Evolutionary conservation across 2,329 filamentous ascomycete species (phyloP).

Genomic region (Alternaria brassicicola): DNA sequence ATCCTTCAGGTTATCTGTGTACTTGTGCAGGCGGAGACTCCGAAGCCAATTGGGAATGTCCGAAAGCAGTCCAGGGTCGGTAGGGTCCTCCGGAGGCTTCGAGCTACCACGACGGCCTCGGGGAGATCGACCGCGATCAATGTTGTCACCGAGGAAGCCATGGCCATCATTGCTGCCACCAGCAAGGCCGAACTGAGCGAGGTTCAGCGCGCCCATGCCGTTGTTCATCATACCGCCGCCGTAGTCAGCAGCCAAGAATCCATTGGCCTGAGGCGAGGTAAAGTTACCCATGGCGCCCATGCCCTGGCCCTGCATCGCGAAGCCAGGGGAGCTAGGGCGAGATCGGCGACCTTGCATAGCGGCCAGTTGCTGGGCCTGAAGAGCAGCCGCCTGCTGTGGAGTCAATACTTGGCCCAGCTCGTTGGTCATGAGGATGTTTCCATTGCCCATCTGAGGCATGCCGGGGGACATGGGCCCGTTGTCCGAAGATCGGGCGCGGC

Average conservation of each 20-base stretch:
- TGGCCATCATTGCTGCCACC: conserved; percentile 62
- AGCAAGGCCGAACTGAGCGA: conserved; percentile 70
- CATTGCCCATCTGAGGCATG: conserved; percentile 64
- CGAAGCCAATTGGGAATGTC: conserved; percentile 97
- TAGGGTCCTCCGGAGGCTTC: conserved; percentile 97
- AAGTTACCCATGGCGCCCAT: conserved; percentile 71
- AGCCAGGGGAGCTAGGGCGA: conserved; percentile 85
- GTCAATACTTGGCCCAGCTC: conserved; percentile 87
- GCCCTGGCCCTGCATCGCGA: conserved; percentile 71
- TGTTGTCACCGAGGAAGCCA: conserved; percentile 90
- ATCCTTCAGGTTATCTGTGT: conserved; percentile 97
- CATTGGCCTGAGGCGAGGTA: conserved; percentile 89
- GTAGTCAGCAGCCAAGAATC: conserved; percentile 89
- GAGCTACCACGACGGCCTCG: conserved; percentile 91
- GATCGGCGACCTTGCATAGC: conserved; percentile 82
- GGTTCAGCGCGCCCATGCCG: conserved; percentile 71
- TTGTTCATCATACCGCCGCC: conserved; percentile 71
- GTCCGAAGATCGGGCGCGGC: conserved; percentile 87
- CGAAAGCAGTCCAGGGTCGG: conserved; percentile 84
- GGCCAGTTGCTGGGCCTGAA: conserved; percentile 78
- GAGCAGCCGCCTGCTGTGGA: conserved; percentile 57
- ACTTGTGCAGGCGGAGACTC: conserved; percentile 94
- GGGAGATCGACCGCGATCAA: conserved; percentile 87
- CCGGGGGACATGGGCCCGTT: conserved; percentile 72
- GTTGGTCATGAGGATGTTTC: conserved; percentile 92